Conservation (phyloP, 1,139 yeast species). For the Suhomyces bribrorum region DNA sequence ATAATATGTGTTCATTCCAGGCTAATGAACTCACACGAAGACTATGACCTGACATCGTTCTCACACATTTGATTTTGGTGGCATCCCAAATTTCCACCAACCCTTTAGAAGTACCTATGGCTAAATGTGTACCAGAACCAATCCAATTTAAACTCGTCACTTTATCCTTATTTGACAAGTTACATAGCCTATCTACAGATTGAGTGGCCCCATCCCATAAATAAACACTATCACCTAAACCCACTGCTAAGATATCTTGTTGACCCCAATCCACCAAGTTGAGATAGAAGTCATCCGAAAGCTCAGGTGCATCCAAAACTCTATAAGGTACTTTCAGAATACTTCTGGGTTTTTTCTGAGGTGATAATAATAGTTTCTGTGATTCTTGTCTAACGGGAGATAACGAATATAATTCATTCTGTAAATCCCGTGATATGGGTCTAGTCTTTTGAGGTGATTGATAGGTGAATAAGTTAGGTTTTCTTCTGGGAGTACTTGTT, state of each 20-base stretch:
- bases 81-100: constrained; percentile 96
- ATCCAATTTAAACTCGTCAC: constrained; percentile 92
- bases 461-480: constrained; percentile 66
- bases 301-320: constrained; percentile 94
- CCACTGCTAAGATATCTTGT: constrained; percentile 86
- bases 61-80: constrained; percentile 73
- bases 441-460: constrained; percentile 67
- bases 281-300: constrained; percentile 90
- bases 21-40: constrained; percentile 84
- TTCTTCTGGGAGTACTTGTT: constrained; percentile 55
- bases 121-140: constrained; percentile 89
- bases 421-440: constrained; percentile 61
- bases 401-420: constrained; percentile 73
- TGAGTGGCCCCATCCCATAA: constrained; percentile 91
- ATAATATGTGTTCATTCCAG: constrained; percentile 89
- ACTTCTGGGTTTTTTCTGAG: constrained; percentile 74
- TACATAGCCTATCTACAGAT: constrained; percentile 78
- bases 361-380: constrained; percentile 74
- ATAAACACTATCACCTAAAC: constrained; percentile 84
- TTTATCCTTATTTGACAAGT: constrained; percentile 59
- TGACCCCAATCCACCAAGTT: constrained; percentile 96
- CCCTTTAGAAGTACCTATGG: constrained; percentile 88
- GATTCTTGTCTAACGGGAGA: constrained; percentile 91
- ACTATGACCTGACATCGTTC: constrained; percentile 91
- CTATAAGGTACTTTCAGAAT: constrained; percentile 88